Evolutionary conservation across 192 early-diverging fungal species (phyloP).

Genomic region (Gorgonomyces haynaldii): DNA sequence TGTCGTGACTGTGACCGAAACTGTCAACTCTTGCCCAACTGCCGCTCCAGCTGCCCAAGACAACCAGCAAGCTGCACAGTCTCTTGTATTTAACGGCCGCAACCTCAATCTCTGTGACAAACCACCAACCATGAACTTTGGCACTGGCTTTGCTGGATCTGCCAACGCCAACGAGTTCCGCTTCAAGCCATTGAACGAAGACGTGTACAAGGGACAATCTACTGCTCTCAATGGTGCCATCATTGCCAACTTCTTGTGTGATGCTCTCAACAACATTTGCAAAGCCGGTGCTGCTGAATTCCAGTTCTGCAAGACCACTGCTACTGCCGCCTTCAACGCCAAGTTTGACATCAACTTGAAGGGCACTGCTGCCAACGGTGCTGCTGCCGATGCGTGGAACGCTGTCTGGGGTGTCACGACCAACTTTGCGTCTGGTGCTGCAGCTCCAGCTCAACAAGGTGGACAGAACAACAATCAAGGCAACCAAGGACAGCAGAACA

Average conservation of each 20-base stretch:
- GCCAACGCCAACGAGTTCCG: slow-evolving; percentile 20
- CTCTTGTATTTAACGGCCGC: neutral
- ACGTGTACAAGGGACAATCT: slow-evolving; percentile 10
- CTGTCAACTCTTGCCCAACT: too few relatives aligned
- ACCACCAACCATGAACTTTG: slow-evolving; percentile 5
- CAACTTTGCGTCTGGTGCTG: too few relatives aligned
- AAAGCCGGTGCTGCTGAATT: slow-evolving; percentile 14
- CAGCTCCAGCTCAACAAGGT: too few relatives aligned
- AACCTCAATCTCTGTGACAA: slow-evolving; percentile 1
- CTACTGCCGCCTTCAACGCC: neutral
- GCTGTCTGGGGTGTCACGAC: too few relatives aligned
- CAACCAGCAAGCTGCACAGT: too few relatives aligned
- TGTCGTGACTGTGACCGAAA: too few relatives aligned
- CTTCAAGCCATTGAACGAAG: slow-evolving; percentile 14
- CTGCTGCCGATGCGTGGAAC: slow-evolving; percentile 9
- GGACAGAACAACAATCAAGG: too few relatives aligned
- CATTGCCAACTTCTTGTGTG: slow-evolving; percentile 25
- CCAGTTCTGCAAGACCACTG: slow-evolving; percentile 8
- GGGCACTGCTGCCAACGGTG: neutral
- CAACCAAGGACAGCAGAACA: too few relatives aligned
- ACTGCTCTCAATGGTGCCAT: slow-evolving; percentile 21
- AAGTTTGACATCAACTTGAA: neutral
- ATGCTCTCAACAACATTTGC: slow-evolving; percentile 11
- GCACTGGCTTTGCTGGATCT: slow-evolving; percentile 2
- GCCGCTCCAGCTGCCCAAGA: too few relatives aligned